Evolutionary conservation across 805 yeast genomes (phyloP), one percentile per base, ranked within the genome.

Genomic region (Lachancea sp.): DNA sequence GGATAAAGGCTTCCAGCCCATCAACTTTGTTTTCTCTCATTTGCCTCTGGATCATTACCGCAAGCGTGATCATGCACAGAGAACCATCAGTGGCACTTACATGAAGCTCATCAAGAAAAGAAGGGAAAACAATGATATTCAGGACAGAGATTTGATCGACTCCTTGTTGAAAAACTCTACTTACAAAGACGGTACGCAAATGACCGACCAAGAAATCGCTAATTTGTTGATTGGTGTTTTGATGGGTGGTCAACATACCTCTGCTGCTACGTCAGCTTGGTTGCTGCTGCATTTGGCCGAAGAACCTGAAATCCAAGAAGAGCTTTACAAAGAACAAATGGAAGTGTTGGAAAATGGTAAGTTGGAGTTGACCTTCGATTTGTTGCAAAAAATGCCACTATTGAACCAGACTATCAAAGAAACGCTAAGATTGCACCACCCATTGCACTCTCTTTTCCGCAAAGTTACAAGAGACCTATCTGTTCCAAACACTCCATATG

Each of bases 201-300:
- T 93, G 97, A 83, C 96, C 22, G 99, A 93, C 66, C 82, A 82
- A 65, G 95, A 93, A 70, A 88, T 93, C 60, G 93, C 98, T 41
- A 85, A 90, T 68, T 73, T 93, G 66, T 72, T 89, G 65, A 91
- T 93, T 67, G 99, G 98, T 66, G 84, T 93, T 45, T 74, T 93
- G 50, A 93, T 93, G 99, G 99, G 99, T 59, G 99, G 99, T 51
- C 99, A 93, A 72, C 99, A 93, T 67, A 93, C 99, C 22, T 85
- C 95, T 51, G 93, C 98, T 36, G 78, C 98, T 19, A 93, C 99
- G 18, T 85, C 95, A 34, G 85, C 97, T 15, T 93, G 99, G 99
- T 81, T 81, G 60, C 71, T 93, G 61, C 75, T 93, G 53, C 98
- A 93, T 63, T 74, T 93, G 50, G 97, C 89, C 53, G 95, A 84